Base-by-base conservation (phyloP, 2,329 filamentous ascomycete genomes). In the Penicillium sp. region DNA sequence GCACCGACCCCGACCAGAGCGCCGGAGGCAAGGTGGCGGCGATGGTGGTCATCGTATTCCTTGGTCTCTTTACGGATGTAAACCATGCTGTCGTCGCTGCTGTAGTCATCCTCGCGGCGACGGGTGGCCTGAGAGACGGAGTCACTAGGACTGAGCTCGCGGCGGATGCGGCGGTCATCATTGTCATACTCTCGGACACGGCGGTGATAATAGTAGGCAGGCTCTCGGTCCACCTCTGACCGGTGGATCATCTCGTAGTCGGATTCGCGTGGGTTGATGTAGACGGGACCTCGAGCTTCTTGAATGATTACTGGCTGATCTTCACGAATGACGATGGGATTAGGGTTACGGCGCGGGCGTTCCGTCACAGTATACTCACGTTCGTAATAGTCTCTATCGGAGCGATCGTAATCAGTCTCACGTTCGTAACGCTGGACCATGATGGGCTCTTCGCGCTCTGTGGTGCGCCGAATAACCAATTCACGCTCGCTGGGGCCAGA, bases 131-230 rank as follows among this genome's bases (percentile, higher is more conserved):
- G 83, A 11, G 83, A 85, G 52, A 83, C 77, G 17, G 83, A 85
- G 69, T 86, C 84, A 52, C 78, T 76, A 5, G 84, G 83, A 61
- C 82, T 82, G 52, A 85, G 70, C 61, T 83, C 80, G 56, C 78
- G 80, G 23, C 81, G 73, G 60, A 75, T 70, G 64, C 76, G 74
- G 60, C 80, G 79, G 59, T 83, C 80, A 30, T 83, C 79, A 61
- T 60, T 60, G 45, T 86, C 84, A 46, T 85, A 79, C 70, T 87
- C 84, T 58, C 83, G 81, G 48, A 84, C 76, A 47, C 82, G 79
- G 60, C 85, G 83, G 67, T 88, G 84, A 70, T 88, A 88, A 69
- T 87, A 88, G 70, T 88, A 88, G 62, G 86, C 85, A 56, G 87
- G 83, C 44, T 88, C 85, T 60, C 83, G 73, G 17, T 80, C 76